Evolutionary conservation across 1,284 basidiomycete species (phyloP), one percentile per base, ranked within the genome.

Genomic region (Cerrena zonata): DNA sequence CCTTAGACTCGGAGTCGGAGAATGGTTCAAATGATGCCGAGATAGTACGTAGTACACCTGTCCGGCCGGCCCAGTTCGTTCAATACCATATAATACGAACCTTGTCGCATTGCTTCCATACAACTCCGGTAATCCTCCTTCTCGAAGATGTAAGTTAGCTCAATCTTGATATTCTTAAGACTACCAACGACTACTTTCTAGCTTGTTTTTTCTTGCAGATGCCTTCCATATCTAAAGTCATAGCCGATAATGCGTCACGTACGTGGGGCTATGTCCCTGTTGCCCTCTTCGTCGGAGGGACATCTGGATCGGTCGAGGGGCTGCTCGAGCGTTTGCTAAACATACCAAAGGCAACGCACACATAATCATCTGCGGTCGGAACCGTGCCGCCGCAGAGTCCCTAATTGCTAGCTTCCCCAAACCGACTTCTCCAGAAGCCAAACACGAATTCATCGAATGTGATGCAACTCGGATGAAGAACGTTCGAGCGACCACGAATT

Each of bases 401-500:
- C 67, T 72, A 52, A 64, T 75, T 42, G 56, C 64, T 3, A 47
- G 24, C 15, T 63, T 66, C 49, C 63, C 65, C 5, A 59, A 57
- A 21, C 60, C 62, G 10, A 50, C 55, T 39, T 26, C 23, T 15
- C 19, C 49, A 7, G 47, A 45, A 21, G 55, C 50, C 10, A 64
- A 64, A 48, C 63, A 67, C 56, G 63, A 67, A 53, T 71, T 69
- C 52, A 57, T 68, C 7, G 30, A 57, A 45, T 68, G 66, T 60
- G 70, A 72, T 47, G 64, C 60, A 24, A 60, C 61, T 11, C 58
- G 65, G 23, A 67, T 71, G 59, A 57, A 57, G 53, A 65, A 66
- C 53, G 60, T 69, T n/a, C 53, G 58, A 26, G 41, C 38, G 19
- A 58, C 62, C 25, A 58, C 64, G 5, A 43, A 54, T 15, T 48